A percentile compares a stretch with the other conserved stretches of the same genome.
Evolutionary conservation across 1,139 yeast genomes (phyloP).

Genomic region (Scheffersomyces cryptocercus): DNA sequence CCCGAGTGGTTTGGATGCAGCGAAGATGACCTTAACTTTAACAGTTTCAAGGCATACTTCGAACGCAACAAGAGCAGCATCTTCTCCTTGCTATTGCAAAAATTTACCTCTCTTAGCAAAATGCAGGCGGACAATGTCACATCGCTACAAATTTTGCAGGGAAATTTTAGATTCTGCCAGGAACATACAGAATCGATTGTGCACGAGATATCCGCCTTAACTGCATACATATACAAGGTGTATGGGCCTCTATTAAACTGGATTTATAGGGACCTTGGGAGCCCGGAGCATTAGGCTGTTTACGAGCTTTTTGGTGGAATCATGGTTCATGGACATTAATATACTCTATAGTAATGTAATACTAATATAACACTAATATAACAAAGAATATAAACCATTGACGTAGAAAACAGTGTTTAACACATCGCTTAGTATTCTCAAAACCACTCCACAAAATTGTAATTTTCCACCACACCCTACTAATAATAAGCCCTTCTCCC

Average conservation of each 20-base stretch:
- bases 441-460: too few relatives aligned
- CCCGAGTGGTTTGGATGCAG: too few relatives aligned
- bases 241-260: constrained; percentile 33
- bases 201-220: constrained; percentile 7
- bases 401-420: too few relatives aligned
- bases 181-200: constrained; percentile 8
- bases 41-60: neutral
- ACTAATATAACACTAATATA: too few relatives aligned
- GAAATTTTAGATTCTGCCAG: constrained; percentile 13
- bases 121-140: too few relatives aligned
- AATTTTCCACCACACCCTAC: too few relatives aligned
- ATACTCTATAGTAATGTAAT: too few relatives aligned
- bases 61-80: neutral
- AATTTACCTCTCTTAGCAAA: neutral
- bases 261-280: constrained; percentile 31
- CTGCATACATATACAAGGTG: constrained; percentile 18
- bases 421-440: too few relatives aligned
- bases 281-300: constrained; percentile 8
- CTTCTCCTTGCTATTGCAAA: neutral
- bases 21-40: too few relatives aligned
- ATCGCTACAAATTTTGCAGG: constrained; percentile 2
- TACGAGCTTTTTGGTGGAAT: neutral
- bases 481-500: too few relatives aligned
- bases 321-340: neutral
- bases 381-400: too few relatives aligned